Base-by-base conservation (phyloP, 2,329 filamentous ascomycete species). In the Ceratocystis cubensis region DNA sequence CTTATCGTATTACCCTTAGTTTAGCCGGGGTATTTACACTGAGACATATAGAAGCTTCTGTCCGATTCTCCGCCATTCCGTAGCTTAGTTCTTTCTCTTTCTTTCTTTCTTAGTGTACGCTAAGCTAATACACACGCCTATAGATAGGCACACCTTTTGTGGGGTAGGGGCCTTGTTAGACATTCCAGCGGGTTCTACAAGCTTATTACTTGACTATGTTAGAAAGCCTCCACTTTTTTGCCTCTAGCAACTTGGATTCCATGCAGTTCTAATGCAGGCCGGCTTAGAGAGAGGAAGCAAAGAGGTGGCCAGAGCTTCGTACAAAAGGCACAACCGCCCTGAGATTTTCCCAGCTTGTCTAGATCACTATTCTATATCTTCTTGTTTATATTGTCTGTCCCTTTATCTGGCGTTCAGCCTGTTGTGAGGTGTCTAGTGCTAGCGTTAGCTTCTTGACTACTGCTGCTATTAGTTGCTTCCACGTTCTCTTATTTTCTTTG, bases 41-140 rank as follows among this genome's bases (percentile, higher is more conserved):
- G 25, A 53, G 20, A 25, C 48, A 7, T 3, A 61, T 67, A 41
- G 66, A 67, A 67, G 66, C 66, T 67, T 67, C 66, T 67, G 13
- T 67, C 7, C 20, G 62, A 53, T 67, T 67, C 66, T 67, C 56
- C 44, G 65, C 41, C 28, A 20, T 67, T 67, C 66, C 59, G 8
- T 56, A 56, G n/a, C 50, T 28, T 22, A 3, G 50, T 25, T 13
- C 37, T 41, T 41, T 3, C 37, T 3, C 3, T 41, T 13, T 13
- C 37, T 41, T 41, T 22, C 22, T 22, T 22, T 41, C 37, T 41
- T n/a, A 48, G 45, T n/a, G 46, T n/a, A 3, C 2, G 20, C 15
- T 25, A 13, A 53, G 48, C 48, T 50, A 22, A 7, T 20, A 50
- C n/a, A n/a, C 7, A 22, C n/a, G 46, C n/a, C 48, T 25, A 50